Evolutionary conservation across 1,284 basidiomycete species (phyloP), one percentile per base, ranked within the genome.

Genomic region (Heterobasidion occidentale): DNA sequence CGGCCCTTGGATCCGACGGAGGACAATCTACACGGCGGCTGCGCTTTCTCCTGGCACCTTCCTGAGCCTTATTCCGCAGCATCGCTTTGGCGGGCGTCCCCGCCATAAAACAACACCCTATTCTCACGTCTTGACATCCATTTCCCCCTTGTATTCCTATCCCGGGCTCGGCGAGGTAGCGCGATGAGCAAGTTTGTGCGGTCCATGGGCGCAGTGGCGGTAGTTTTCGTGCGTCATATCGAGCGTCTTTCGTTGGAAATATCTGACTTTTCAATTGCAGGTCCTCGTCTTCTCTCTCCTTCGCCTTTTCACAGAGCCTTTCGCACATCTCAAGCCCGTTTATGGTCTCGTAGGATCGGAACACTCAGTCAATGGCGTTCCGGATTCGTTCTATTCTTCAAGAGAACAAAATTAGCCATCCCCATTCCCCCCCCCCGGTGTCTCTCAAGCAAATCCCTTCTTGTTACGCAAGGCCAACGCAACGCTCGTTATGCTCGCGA

Each of bases 401-500:
- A 12, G 35, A 20, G 19, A n/a, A 38, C 34, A 17, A 27, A 9
- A 34, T 33, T 11, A 49, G 7, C 11, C 36, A 15, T 4, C 14
- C n/a, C 36, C 11, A 36, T 35, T 17, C 38, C 27, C 47, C 53
- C 53, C 50, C 11, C 33, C 54, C 9, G 20, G 19, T n/a, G 27
- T 17, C 20, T 27, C 12, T 15, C 19, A 11, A 8, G 19, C 6
- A 11, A 15, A 12, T 12, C 27, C 44, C 7, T 19, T 44, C 4
- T 7, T 34, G 1, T 35, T 11, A 9, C 42, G 15, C 57, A 38
- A 62, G 17, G 69, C 69, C 9, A 71, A 71, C 58, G 71, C 71
- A 17, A 68, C 67, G 4, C 51, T 72, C 17, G 58, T 72, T 54
- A 76, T 83, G 59, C 71, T 92, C 54, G 84, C 84, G 14, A 72